These are phyloP conservation scores for Candida vartiovaarae DNA, from an alignment of 805 yeast genomes.

Conservation along the genomic window DNA sequence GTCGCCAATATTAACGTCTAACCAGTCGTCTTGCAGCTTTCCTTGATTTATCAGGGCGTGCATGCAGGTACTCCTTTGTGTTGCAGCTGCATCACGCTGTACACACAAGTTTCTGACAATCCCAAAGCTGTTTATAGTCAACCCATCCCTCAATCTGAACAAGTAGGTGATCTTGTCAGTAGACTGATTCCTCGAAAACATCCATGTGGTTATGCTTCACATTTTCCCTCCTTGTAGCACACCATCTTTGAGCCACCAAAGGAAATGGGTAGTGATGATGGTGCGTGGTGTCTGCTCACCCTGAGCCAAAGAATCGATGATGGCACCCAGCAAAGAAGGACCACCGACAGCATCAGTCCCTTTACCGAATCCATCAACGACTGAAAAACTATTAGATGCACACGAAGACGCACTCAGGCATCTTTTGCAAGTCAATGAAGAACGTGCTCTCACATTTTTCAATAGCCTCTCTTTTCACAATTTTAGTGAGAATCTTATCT, in stretches of 20 bases:
- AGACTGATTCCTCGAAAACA: constrained; percentile 16
- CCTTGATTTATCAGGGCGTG: too few relatives aligned
- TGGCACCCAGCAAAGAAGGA: constrained; percentile 36
- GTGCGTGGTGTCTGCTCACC: constrained; percentile 19
- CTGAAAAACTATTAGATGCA: constrained; percentile 34
- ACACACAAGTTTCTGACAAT: constrained; percentile 32
- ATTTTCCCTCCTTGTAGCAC: constrained; percentile 15
- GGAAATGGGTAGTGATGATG: constrained; percentile 37
- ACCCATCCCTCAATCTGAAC: constrained; percentile 27
- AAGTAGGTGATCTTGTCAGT: constrained; percentile 23
- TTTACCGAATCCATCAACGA: constrained; percentile 50
- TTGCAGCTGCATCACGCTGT: too few relatives aligned
- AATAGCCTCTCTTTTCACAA: constrained; percentile 34
- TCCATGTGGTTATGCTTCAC: constrained; percentile 31
- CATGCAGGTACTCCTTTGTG: too few relatives aligned
- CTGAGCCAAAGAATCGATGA: constrained; percentile 22
- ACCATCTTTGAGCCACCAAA: constrained; percentile 29
- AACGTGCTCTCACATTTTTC: constrained; percentile 41
- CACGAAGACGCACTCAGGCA: constrained; percentile 34
- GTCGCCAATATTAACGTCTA: too few relatives aligned
- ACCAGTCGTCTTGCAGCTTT: too few relatives aligned
- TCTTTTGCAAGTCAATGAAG: constrained; percentile 39
- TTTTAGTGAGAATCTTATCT: constrained; percentile 43
- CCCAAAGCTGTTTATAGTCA: constrained; percentile 30
- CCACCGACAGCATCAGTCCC: constrained; percentile 44